Base-by-base conservation (phyloP, 2,329 filamentous ascomycete species). In the Mollisia scopiformis region DNA sequence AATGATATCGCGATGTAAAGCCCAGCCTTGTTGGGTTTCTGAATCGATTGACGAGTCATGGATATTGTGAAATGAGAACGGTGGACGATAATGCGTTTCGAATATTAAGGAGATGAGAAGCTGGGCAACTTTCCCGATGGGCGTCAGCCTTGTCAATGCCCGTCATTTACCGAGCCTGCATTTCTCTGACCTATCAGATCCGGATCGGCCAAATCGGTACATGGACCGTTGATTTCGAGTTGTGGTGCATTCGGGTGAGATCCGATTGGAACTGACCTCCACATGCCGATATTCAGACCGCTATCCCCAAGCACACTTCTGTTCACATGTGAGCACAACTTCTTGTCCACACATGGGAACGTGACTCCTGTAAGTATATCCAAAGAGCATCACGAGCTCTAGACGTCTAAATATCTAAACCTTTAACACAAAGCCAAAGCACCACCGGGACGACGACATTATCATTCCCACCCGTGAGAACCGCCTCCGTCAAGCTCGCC, bases 381-480 rank as follows among this genome's bases (percentile, higher is more conserved):
- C 25, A 28, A 47, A 28, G 13, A 16, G 43, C 23, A 19, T 28
- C 25, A 16, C 21, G 31, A 35, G 43, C 43, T 16, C 43, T 27
- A 28, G n/a, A n/a, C n/a, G 16, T 69, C 66, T 72, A 74, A 58
- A 73, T 70, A 56, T 69, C 68, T 69, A 75, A 66, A n/a, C 91
- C 92, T 76, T 94, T 90, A 39, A 97, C 93, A 70, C 96, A 88
- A 62, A 93, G 84, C 95, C 95, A 99, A 62, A 99, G 78, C 54
- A 96, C 88, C 59, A 99, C 87, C 3, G 95, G 95, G 65, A 98
- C 94, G 65, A 98, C 89, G 19, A 99, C 95, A 80, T 99, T 99
- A 81, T 99, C 95, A 76, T 99, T 99, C 30, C 94, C 95, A 2
- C 95, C 95, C 14, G 95, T 98, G 65, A 99, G 79, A 50, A 97